Evolutionary conservation across 202 grass and related monocot species (phyloP).

Genomic region (Schoenoplectus tabernaemontani): DNA sequence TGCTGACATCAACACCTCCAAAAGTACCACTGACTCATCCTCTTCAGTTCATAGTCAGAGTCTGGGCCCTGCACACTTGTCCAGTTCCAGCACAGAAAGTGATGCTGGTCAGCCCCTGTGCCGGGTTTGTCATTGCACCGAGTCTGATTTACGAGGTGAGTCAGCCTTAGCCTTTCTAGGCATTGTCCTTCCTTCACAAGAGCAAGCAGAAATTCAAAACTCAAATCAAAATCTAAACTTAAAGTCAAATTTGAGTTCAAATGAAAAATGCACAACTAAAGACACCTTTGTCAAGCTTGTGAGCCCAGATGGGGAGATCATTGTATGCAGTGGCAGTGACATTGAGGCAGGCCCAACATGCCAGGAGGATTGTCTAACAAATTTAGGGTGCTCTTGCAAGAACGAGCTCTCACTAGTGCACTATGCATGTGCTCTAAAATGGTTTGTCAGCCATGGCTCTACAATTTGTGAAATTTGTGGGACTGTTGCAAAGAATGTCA

Average conservation of each 20-base stretch:
- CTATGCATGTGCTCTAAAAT: slow-evolving; percentile 89
- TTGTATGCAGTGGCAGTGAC: slow-evolving; percentile 47
- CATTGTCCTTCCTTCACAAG: slow-evolving; percentile 37
- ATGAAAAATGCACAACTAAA: slow-evolving; percentile 15
- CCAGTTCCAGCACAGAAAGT: slow-evolving; percentile 51
- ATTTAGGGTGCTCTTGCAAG: slow-evolving; percentile 89
- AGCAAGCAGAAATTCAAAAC: not conserved
- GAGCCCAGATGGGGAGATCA: slow-evolving; percentile 79
- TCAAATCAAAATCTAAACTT: slow-evolving; percentile 19
- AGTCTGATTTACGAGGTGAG: slow-evolving; percentile 63
- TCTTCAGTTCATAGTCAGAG: slow-evolving; percentile 24
- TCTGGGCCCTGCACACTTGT: slow-evolving; percentile 27
- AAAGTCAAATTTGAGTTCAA: slow-evolving; percentile 23
- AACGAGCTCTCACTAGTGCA: slow-evolving; percentile 75
- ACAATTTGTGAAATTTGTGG: slow-evolving; percentile 83
- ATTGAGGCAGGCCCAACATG: slow-evolving; percentile 51
- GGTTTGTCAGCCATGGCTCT: slow-evolving; percentile 86
- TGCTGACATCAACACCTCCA: not conserved
- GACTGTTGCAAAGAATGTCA: slow-evolving; percentile 45
- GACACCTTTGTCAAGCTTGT: slow-evolving; percentile 47
- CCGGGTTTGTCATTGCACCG: slow-evolving; percentile 74
- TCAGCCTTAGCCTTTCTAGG: slow-evolving; percentile 60
- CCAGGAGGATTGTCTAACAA: slow-evolving; percentile 43
- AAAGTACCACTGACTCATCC: slow-evolving; percentile 20
- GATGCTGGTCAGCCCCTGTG: slow-evolving; percentile 49